Conservation (phyloP, 2,329 filamentous ascomycete species). For the Ophiognomonia clavigignenti-juglandacearum region DNA sequence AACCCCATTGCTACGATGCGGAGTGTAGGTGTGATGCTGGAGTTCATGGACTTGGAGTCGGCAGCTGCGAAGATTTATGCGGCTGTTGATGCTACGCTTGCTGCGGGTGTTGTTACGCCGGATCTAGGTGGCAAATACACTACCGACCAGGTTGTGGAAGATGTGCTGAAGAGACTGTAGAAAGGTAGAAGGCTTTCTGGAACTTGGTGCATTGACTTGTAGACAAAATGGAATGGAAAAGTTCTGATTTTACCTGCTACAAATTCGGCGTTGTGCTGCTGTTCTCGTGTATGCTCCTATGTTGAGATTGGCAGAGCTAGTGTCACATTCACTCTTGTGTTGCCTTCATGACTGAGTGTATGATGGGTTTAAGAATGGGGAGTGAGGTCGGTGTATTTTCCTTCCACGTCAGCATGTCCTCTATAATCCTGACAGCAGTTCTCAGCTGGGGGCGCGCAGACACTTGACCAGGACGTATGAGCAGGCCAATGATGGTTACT, state of each 20-base stretch:
- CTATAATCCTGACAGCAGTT: conserved; percentile 1
- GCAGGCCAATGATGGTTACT: no score
- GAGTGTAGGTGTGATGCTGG: conserved; percentile 89
- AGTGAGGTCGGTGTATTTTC: conserved; percentile 1
- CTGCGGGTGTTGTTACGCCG: conserved; percentile 78
- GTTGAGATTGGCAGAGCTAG: no score
- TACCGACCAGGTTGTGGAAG: conserved; percentile 81
- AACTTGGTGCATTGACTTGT: background rate
- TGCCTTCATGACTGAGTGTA: no score
- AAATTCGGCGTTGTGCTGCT: background rate
- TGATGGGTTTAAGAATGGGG: conserved; percentile 1
- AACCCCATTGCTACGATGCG: conserved; percentile 95
- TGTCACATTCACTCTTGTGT: no score
- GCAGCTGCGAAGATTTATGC: conserved; percentile 87
- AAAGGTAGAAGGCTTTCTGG: background rate
- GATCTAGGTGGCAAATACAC: conserved; percentile 85
- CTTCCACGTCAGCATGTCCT: conserved; percentile 3
- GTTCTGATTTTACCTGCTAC: background rate
- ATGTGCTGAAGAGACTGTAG: conserved; percentile 80
- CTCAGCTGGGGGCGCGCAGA: no score
- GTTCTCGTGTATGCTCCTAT: background rate
- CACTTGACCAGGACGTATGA: no score
- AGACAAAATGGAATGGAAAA: conserved; percentile 12
- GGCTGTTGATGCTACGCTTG: conserved; percentile 85
- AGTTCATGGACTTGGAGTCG: conserved; percentile 83